These are phyloP conservation scores for Lanmaoa pseudosensibilis DNA, from an alignment of 768 basidiomycete genomes.

Conservation along the genomic window DNA sequence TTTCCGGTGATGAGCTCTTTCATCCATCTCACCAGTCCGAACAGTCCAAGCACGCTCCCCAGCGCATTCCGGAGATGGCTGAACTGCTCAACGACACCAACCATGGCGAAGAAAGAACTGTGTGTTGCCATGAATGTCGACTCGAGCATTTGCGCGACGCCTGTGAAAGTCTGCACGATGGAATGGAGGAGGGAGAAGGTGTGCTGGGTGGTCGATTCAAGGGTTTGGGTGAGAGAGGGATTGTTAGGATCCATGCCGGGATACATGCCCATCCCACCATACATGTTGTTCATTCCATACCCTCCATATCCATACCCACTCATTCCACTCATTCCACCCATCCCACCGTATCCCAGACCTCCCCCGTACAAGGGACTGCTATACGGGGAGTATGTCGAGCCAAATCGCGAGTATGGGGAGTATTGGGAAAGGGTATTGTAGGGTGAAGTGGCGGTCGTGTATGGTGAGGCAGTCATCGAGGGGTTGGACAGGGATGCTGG, in stretches of 20 bases:
- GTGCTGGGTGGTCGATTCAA: slow-evolving; percentile 86
- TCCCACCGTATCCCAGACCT: slow-evolving; percentile 40
- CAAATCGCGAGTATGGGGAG: slow-evolving; percentile 40
- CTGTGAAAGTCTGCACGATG: slow-evolving; percentile 92
- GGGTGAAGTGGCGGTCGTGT: slow-evolving; percentile 40
- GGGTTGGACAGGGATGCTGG: slow-evolving; percentile 52
- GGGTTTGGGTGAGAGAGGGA: slow-evolving; percentile 78
- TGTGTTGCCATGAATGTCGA: slow-evolving; percentile 97
- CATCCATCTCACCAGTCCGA: slow-evolving; percentile 88
- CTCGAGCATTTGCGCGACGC: slow-evolving; percentile 96
- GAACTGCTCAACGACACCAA: slow-evolving; percentile 94
- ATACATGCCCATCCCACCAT: slow-evolving; percentile 38
- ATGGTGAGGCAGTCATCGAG: slow-evolving; percentile 36
- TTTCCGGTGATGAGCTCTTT: slow-evolving; percentile 58
- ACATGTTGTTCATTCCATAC: slow-evolving; percentile 54
- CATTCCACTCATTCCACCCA: slow-evolving; percentile 40
- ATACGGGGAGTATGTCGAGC: slow-evolving; percentile 39
- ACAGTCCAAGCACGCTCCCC: slow-evolving; percentile 90
- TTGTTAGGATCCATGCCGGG: slow-evolving; percentile 49
- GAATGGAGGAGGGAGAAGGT: slow-evolving; percentile 93
- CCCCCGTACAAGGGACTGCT: slow-evolving; percentile 35
- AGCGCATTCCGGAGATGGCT: slow-evolving; percentile 88
- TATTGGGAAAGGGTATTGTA: slow-evolving; percentile 50
- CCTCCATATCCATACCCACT: slow-evolving; percentile 43
- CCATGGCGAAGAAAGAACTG: slow-evolving; percentile 94